These are phyloP conservation scores for Talaromyces sp. DNA, from an alignment of 2,329 filamentous ascomycete genomes.

Conservation along the genomic window DNA sequence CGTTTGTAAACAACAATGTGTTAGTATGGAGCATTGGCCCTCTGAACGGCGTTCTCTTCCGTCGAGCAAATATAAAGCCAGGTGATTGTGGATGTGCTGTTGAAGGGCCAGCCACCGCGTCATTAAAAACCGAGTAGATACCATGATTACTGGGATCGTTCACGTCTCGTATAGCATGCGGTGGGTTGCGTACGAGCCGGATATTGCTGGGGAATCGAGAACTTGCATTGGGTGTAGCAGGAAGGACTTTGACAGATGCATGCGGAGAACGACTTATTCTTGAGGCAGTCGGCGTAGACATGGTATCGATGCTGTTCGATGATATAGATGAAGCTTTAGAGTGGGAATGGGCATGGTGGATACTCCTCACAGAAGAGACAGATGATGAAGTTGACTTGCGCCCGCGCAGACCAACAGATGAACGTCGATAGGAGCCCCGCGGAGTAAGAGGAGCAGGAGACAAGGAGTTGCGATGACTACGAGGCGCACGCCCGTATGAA, in stretches of 20 bases:
- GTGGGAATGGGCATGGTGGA: slow-evolving; percentile 84
- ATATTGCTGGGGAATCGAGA: slow-evolving; percentile 79
- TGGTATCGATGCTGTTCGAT: slow-evolving; percentile 70
- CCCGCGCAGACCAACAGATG: slow-evolving; percentile 78
- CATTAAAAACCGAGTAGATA: slow-evolving; percentile 37
- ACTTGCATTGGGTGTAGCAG: slow-evolving; percentile 74
- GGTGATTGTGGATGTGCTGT: slow-evolving; percentile 41
- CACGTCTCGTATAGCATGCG: slow-evolving; percentile 27
- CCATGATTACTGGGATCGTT: slow-evolving; percentile 24
- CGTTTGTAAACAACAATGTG: slow-evolving; percentile 34
- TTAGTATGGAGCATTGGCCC: slow-evolving; percentile 43
- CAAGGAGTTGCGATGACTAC: slow-evolving; percentile 64
- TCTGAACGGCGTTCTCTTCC: slow-evolving; percentile 46
- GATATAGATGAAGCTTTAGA: slow-evolving; percentile 94
- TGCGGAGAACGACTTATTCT: slow-evolving; percentile 72
- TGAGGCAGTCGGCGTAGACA: slow-evolving; percentile 63
- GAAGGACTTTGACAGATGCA: slow-evolving; percentile 90
- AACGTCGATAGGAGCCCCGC: slow-evolving; percentile 76
- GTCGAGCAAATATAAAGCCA: slow-evolving; percentile 45
- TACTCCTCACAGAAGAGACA: slow-evolving; percentile 85
- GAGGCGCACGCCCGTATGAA: slow-evolving; percentile 38
- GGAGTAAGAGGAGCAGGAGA: slow-evolving; percentile 87
- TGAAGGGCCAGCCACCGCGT: slow-evolving; percentile 35
- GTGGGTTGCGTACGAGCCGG: slow-evolving; percentile 65
- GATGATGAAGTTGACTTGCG: slow-evolving; percentile 96